A percentile compares a stretch with the other conserved stretches of the same genome.
Conservation (phyloP, 129 eudicot genomes). For the Helianthus annuus region DNA sequence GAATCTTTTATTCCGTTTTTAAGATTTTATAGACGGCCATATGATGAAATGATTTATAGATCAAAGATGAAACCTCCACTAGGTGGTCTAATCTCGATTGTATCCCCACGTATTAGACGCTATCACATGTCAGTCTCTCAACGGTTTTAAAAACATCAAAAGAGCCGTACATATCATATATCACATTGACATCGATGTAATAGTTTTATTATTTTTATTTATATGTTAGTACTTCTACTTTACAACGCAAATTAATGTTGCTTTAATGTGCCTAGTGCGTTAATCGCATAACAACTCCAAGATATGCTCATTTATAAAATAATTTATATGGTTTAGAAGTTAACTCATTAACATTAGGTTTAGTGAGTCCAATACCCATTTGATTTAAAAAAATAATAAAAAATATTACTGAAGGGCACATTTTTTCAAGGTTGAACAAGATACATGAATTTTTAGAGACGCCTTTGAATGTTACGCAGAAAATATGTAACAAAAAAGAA, state of each 20-base stretch:
- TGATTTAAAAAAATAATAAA: too few species aligned
- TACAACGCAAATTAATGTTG: constrained; percentile 36
- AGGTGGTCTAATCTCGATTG: constrained; percentile 88
- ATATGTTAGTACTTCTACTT: constrained; percentile 30
- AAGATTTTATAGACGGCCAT: constrained; percentile 78
- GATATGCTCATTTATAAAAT: too few species aligned
- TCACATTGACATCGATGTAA: constrained; percentile 44
- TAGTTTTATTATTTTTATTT: constrained; percentile 33
- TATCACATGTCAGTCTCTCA: constrained; percentile 93
- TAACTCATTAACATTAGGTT: too few species aligned
- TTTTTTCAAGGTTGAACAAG: too few species aligned
- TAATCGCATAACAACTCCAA: constrained; percentile 23
- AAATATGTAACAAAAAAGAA: constrained; percentile 17
- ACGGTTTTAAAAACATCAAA: constrained; percentile 55
- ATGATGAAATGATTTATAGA: constrained; percentile 92
- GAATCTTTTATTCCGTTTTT: constrained; percentile 68
- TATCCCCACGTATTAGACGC: constrained; percentile 73
- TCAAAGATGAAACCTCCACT: constrained; percentile 97
- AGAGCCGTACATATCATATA: constrained; percentile 31
- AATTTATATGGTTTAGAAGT: too few species aligned
- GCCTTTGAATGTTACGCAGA: background rate
- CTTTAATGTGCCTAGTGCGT: constrained; percentile 27
- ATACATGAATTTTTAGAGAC: too few species aligned
- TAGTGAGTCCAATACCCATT: too few species aligned
- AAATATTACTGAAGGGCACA: too few species aligned